Evolutionary conservation across 768 basidiomycete genomes (phyloP).

Genomic region (Lactarius indigo): DNA sequence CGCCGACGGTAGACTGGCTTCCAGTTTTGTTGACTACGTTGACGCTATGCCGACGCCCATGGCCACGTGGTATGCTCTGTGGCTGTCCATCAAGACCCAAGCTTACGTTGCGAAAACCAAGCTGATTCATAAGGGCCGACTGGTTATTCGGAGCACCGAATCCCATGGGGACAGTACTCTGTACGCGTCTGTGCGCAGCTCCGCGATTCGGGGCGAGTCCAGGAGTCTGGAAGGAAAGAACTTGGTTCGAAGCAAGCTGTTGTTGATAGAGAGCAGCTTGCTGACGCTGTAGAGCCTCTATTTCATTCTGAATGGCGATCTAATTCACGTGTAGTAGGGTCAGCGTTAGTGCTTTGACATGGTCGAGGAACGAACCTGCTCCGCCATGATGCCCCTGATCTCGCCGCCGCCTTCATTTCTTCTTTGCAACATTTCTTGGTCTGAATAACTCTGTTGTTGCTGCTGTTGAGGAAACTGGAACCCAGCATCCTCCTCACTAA

Average conservation of each 20-base stretch:
- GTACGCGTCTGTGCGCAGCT: conserved; percentile 71
- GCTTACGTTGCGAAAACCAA: conserved; percentile 54
- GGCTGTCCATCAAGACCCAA: conserved; percentile 62
- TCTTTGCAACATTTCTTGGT: conserved; percentile 42
- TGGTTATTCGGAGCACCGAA: conserved; percentile 38
- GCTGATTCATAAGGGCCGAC: conserved; percentile 66
- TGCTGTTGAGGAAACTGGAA: conserved; percentile 83
- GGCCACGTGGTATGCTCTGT: conserved; percentile 70
- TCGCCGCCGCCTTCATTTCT: conserved; percentile 65
- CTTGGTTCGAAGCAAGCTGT: conserved; percentile 83
- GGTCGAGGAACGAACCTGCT: conserved; percentile 61
- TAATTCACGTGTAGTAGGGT: conserved; percentile 31
- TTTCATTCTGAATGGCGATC: conserved; percentile 89
- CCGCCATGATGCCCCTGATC: conserved; percentile 88
- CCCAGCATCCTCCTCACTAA: conserved; percentile 75
- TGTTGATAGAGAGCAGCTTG: conserved; percentile 89
- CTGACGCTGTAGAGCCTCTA: conserved; percentile 86
- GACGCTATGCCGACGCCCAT: conserved; percentile 87
- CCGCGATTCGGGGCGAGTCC: conserved; percentile 64
- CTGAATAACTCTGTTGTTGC: conserved; percentile 22
- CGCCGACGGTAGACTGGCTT: conserved; percentile 44
- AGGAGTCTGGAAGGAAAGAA: conserved; percentile 74
- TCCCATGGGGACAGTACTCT: conserved; percentile 73
- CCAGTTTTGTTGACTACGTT: conserved; percentile 80
- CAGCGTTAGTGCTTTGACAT: conserved; percentile 3